These are phyloP conservation scores for Ogataea hybrid DNA, from an alignment of 1,139 yeast species.

Conservation along the genomic window DNA sequence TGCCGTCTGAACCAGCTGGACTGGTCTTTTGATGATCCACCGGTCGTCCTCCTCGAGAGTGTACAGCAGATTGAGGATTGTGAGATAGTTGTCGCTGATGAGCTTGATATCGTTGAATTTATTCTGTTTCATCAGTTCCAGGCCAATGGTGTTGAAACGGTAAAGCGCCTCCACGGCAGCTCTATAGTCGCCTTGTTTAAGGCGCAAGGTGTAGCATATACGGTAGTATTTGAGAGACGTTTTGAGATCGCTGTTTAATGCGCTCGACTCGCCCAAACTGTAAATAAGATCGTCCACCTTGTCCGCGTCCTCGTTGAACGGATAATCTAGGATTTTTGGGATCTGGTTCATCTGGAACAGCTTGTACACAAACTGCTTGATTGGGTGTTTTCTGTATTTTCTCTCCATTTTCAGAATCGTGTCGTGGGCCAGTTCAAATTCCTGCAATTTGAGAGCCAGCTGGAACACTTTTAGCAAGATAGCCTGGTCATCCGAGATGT, in stretches of 20 bases:
- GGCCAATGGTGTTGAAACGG: constrained; percentile 43
- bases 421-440: constrained; percentile 28
- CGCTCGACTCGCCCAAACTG: constrained; percentile 28
- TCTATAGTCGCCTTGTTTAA: constrained; percentile 43
- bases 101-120: constrained; percentile 28
- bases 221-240: constrained; percentile 46
- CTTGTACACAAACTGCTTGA: constrained; percentile 29
- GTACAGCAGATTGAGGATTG: constrained; percentile 48
- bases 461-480: constrained; percentile 28
- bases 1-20: constrained; percentile 10
- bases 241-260: constrained; percentile 23
- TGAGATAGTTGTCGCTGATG: constrained; percentile 35
- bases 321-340: constrained; percentile 25
- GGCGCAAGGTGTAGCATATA: constrained; percentile 55
- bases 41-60: constrained; percentile 42
- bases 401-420: constrained; percentile 27
- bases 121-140: constrained; percentile 12
- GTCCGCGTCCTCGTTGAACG: constrained; percentile 29
- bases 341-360: constrained; percentile 28
- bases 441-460: constrained; percentile 26
- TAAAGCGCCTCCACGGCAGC: constrained; percentile 59
- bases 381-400: constrained; percentile 23
- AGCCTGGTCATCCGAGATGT: constrained; percentile 21
- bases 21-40: constrained; percentile 26
- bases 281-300: constrained; percentile 30